These are phyloP conservation scores for Saturnispora serradocipensis DNA, from an alignment of 805 yeast species.

Conservation along the genomic window DNA sequence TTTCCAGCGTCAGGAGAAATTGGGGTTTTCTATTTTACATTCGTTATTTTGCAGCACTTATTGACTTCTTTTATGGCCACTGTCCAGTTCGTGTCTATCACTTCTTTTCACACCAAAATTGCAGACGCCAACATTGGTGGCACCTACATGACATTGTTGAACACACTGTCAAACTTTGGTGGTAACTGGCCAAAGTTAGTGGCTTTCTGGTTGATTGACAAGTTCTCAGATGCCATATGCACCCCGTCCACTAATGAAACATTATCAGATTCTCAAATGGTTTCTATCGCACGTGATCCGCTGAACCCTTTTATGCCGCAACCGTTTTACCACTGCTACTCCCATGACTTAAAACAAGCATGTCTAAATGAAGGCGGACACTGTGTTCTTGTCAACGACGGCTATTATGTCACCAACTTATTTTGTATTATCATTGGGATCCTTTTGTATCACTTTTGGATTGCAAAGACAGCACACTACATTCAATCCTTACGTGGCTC, in stretches of 20 bases:
- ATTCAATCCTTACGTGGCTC: constrained; percentile 65
- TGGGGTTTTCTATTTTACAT: constrained; percentile 46
- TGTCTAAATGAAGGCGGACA: constrained; percentile 51
- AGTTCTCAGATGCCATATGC: constrained; percentile 62
- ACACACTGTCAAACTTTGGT: constrained; percentile 86
- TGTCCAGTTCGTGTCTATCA: constrained; percentile 86
- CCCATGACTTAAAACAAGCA: constrained; percentile 30
- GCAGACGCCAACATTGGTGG: constrained; percentile 97
- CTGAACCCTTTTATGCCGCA: constrained; percentile 20
- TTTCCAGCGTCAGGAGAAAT: constrained; percentile 56
- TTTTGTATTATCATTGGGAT: constrained; percentile 59
- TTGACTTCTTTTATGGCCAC: constrained; percentile 89
- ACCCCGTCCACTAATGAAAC: constrained; percentile 14
- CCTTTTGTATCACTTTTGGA: constrained; percentile 58
- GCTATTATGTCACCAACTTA: constrained; percentile 71
- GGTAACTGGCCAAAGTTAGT: constrained; percentile 97
- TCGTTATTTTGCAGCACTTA: constrained; percentile 74
- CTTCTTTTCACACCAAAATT: constrained; percentile 90
- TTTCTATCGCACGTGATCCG: background rate
- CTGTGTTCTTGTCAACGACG: constrained; percentile 55
- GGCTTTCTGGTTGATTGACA: constrained; percentile 71
- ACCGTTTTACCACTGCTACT: constrained; percentile 25
- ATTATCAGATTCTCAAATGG: background rate
- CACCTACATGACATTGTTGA: constrained; percentile 93
- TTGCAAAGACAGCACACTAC: constrained; percentile 48